Evolutionary conservation across 306 rosid genomes (phyloP), one percentile per base, ranked within the genome.

Genomic region (Senna siamea): DNA sequence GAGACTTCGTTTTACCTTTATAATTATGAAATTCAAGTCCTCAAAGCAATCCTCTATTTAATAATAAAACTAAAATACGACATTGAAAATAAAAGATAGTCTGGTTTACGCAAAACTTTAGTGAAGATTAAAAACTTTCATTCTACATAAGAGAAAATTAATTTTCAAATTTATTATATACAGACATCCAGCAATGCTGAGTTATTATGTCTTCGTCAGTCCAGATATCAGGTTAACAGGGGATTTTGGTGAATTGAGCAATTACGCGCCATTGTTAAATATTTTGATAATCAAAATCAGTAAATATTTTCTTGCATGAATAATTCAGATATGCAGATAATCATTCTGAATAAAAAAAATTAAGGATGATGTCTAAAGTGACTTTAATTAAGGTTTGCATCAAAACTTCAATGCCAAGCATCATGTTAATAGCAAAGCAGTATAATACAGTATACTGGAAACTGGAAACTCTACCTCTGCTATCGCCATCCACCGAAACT

Each of bases 391-490:
- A 18, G 23, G 6, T 37, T 38, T 37, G 30, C 28, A 17, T 15
- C 28, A 35, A 60, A 34, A n/a, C 26, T 32, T n/a, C 46, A 35
- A 59, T 35, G 44, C 43, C 2, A 35, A 35, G 47, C 67, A 37
- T 61, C 28, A 61, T 4, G 9, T 35, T 60, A 34, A 34, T 15
- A 60, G 26, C 26, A 61, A 61, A 35, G 67, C 67, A 8, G 50
- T 38, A 62, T 38, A 22, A 62, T 19, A 26, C 50, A 9, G 69
- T 12, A 19, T 35, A 60, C 40, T 55, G 48, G 22, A 76, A 67
- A 19, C n/a, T 55, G 48, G 22, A 76, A 67, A 19, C 18, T 8
- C 61, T 83, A 93, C 92, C 92, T 73, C 48, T 52, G 59, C 35
- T n/a, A 54, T 76, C 73, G 8, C 17, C 71, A 0, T 73, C 44